Conservation (phyloP, 805 yeast species). For the Metschnikowia rubicola region DNA sequence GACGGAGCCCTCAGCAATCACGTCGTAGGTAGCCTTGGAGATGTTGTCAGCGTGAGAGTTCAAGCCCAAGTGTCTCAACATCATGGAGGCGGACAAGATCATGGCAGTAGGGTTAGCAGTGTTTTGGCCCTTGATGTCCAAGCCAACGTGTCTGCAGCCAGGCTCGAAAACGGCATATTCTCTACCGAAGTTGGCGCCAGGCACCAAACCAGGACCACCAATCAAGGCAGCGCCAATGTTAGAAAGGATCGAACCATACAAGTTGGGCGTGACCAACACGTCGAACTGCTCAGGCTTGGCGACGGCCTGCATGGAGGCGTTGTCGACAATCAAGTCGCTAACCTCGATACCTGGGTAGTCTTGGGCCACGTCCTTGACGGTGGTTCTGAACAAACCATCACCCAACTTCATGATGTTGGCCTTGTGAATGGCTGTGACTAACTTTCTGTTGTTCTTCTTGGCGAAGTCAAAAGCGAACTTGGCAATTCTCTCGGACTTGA, state of each 20-base stretch:
- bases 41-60: constrained; percentile 81
- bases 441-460: constrained; percentile 82
- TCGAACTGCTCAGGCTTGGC: constrained; percentile 98
- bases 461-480: constrained; percentile 97
- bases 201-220: constrained; percentile 98
- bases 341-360: constrained; percentile 82
- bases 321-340: constrained; percentile 94
- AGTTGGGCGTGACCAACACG: constrained; percentile 95
- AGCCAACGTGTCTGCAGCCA: constrained; percentile 99
- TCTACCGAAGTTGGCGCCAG: constrained; percentile 98
- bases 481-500: constrained; percentile 95
- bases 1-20: constrained; percentile 80
- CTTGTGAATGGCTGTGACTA: constrained; percentile 96
- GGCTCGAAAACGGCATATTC: constrained; percentile 98
- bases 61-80: constrained; percentile 94
- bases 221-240: constrained; percentile 96
- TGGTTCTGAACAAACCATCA: constrained; percentile 95
- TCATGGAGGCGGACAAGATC: constrained; percentile 85
- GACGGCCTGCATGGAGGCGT: constrained; percentile 99
- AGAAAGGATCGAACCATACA: constrained; percentile 95
- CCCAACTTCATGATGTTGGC: constrained; percentile 99
- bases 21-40: constrained; percentile 84
- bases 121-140: constrained; percentile 91
- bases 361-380: constrained; percentile 79
- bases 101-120: constrained; percentile 98